These are phyloP conservation scores for Clarireedia homoeocarpa DNA, from an alignment of 2,329 filamentous ascomycete genomes.

Conservation along the genomic window DNA sequence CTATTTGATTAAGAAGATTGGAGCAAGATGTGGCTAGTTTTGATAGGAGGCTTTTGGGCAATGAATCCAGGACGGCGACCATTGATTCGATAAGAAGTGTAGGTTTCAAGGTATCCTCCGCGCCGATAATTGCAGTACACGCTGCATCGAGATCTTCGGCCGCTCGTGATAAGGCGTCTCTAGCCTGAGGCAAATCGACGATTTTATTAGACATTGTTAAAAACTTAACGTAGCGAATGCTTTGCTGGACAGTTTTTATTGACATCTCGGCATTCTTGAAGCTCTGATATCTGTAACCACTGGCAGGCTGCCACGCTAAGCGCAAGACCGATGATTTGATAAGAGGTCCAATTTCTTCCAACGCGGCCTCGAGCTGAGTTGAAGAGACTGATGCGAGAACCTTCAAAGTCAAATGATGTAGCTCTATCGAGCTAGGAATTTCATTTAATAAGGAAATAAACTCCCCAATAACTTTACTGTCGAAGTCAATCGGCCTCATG, in stretches of 20 bases:
- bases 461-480: conserved; percentile 9
- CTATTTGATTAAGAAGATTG: background rate
- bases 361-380: conserved; percentile 14
- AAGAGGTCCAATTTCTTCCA: conserved; percentile 9
- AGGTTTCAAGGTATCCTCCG: conserved; percentile 2
- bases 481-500: conserved; percentile 15
- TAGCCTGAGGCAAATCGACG: background rate
- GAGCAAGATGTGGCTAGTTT: conserved; percentile 7
- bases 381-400: conserved; percentile 17
- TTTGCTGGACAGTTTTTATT: background rate
- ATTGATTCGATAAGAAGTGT: conserved; percentile 11
- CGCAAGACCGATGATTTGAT: conserved; percentile 12
- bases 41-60: conserved; percentile 5
- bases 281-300: background rate
- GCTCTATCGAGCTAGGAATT: conserved; percentile 11
- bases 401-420: conserved; percentile 14
- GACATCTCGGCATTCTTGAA: background rate
- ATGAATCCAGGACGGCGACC: conserved; percentile 10
- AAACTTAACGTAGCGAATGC: background rate
- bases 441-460: conserved; percentile 15
- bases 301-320: conserved; percentile 9
- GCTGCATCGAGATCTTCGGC: background rate
- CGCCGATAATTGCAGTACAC: background rate
- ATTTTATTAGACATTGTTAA: background rate
- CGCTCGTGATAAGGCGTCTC: background rate